Evolutionary conservation across 1,284 basidiomycete species (phyloP).

Genomic region (Trametes pubescens): DNA sequence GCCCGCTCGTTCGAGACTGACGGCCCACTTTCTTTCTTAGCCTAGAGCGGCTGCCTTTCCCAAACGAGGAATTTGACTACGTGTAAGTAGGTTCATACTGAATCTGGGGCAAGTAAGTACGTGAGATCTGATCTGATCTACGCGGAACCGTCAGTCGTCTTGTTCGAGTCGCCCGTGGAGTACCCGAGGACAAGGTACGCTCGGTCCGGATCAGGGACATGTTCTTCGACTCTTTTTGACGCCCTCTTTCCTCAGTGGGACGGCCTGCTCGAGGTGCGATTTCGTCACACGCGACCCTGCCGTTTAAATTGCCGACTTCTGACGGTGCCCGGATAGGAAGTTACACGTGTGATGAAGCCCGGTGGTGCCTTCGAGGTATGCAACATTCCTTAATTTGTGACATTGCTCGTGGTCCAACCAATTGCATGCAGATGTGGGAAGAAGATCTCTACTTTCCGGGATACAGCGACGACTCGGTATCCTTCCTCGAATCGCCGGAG

Average conservation of each 20-base stretch:
- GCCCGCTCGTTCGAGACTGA: constrained; percentile 18
- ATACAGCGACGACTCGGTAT: constrained; percentile 18
- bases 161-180: constrained; percentile 71
- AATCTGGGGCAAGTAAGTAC: constrained; percentile 3
- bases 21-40: constrained; percentile 45
- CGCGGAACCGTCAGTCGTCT: constrained; percentile 54
- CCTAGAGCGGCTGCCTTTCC: constrained; percentile 71
- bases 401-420: constrained; percentile 4
- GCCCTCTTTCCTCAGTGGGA: constrained; percentile 59
- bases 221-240: constrained; percentile 19
- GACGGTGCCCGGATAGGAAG: constrained; percentile 49
- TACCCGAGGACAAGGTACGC: constrained; percentile 74
- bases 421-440: constrained; percentile 62
- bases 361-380: constrained; percentile 70
- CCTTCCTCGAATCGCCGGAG: constrained; percentile 26
- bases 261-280: constrained; percentile 56
- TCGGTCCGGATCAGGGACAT: constrained; percentile 11
- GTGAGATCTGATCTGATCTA: constrained; percentile 29
- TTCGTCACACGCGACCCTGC: constrained; percentile 6
- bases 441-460: constrained; percentile 78
- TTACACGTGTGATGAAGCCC: constrained; percentile 71
- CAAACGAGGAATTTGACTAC: constrained; percentile 74
- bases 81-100: constrained; percentile 54
- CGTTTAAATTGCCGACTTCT: constrained; percentile 16
- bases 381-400: constrained; percentile 13